Evolutionary conservation across 768 basidiomycete genomes (phyloP), one percentile per base, ranked within the genome.

Genomic region (Tulasnella sp.): DNA sequence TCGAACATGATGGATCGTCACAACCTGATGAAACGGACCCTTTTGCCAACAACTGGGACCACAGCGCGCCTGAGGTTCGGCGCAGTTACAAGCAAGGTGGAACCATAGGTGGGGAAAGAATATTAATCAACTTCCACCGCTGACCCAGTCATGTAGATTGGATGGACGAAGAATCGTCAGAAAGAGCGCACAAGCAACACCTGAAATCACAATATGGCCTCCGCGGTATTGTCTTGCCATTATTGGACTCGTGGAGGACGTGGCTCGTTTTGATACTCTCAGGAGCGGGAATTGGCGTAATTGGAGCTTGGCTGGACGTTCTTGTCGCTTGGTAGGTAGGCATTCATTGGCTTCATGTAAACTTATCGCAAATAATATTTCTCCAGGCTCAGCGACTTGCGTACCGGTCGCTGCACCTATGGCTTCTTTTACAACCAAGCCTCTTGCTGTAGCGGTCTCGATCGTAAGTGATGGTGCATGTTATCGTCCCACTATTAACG

Each of bases 341-440:
- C 34, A 22, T n/a, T 15, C 9, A 19, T 22, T 15, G 9, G 12
- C 35, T 33, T 3, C 8, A 16, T 20, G 45, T 53, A 15, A 2
- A 15, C 9, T 5, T 22, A 7, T 15, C 8, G 9, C 12, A 44
- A 16, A 22, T 1, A 20, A 24, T n/a, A 10, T 34, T 45, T 44
- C 22, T 22, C 15, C 45, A 82, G 81, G 82, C 63, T 84, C 48
- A 75, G 74, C 22, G 81, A 83, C 58, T 62, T 84, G 33, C 73
- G 79, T 2, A 78, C 80, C 62, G 82, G 82, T 6, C 71, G 74
- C 27, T 84, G 82, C 60, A 64, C 72, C 8, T 76, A 77, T 57
- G 79, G 78, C 2, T 76, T 83, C 65, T 77, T 81, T 62, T 82
- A 81, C 62, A 83, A 80, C 57, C 76, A 78, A 61, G 75, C 78